phyloP scores from a whole-genome alignment of 1,139 yeast species.

The Candida tunisiensis region DNA sequence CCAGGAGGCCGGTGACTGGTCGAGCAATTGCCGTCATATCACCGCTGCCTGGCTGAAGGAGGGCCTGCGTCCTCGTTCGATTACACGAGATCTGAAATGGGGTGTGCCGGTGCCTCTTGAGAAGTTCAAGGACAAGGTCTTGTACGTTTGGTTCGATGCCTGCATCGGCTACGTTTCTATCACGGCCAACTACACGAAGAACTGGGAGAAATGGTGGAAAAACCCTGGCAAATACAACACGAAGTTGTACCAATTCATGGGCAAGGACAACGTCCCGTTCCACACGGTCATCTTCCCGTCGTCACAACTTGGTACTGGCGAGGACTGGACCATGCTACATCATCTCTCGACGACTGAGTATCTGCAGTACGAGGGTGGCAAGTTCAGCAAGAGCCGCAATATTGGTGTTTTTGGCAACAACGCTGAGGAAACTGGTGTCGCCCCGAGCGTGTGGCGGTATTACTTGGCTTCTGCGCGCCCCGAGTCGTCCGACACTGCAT shows the following conservation, averaged over 20 bases:
- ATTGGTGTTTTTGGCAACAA: conserved; percentile 97
- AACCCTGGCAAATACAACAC: conserved; percentile 77
- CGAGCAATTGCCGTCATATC: conserved; percentile 74
- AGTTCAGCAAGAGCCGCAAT: conserved; percentile 91
- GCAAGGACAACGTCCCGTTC: conserved; percentile 97
- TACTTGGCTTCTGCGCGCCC: conserved; percentile 88
- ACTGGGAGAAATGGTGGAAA: conserved; percentile 87
- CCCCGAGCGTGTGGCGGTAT: conserved; percentile 95
- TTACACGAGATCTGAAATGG: conserved; percentile 94
- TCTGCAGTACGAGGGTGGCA: conserved; percentile 93
- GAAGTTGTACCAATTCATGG: conserved; percentile 90
- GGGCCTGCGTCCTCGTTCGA: conserved; percentile 88
- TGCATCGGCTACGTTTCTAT: conserved; percentile 92
- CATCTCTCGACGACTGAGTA: conserved; percentile 92
- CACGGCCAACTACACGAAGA: conserved; percentile 80
- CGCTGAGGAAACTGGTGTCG: conserved; percentile 82
- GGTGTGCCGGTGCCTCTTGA: conserved; percentile 95
- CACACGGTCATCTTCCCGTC: conserved; percentile 97
- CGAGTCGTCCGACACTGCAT: conserved; percentile 88
- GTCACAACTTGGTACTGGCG: conserved; percentile 73
- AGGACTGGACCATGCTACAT: conserved; percentile 80
- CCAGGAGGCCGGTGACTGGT: conserved; percentile 68
- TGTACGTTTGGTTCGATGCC: conserved; percentile 99
- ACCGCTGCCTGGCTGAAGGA: conserved; percentile 88
- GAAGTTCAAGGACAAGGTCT: conserved; percentile 63